phyloP scores from a whole-genome alignment of 208 protist species.

The Phytomonas sp. region DNA sequence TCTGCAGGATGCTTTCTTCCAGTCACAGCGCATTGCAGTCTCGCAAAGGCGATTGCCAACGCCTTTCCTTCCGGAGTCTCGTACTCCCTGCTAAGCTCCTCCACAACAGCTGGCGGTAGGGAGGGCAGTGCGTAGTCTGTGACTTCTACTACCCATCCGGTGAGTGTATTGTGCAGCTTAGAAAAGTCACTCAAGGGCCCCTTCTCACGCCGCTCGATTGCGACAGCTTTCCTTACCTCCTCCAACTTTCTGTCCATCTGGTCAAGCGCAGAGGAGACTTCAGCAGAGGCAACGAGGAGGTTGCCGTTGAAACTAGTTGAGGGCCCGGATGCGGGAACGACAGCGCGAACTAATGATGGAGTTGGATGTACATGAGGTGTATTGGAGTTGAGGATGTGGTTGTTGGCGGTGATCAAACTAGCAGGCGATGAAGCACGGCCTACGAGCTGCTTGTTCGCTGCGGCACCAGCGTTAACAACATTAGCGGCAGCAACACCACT shows the following conservation, averaged over 20 bases:
- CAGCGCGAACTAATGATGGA: not conserved
- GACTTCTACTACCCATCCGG: constrained; percentile 33
- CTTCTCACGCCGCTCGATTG: constrained; percentile 26
- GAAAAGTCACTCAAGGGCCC: constrained; percentile 56
- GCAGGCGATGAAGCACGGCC: not conserved
- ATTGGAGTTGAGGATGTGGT: not conserved
- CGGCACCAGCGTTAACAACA: not conserved
- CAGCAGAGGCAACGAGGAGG: constrained; percentile 10
- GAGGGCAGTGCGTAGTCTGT: constrained; percentile 7
- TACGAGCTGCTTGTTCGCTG: not conserved
- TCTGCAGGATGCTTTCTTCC: not conserved
- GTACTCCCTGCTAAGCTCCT: constrained; percentile 49
- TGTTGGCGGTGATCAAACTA: not conserved
- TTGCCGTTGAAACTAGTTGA: not conserved
- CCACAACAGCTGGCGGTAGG: constrained; percentile 26
- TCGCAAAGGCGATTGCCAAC: constrained; percentile 46
- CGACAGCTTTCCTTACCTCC: constrained; percentile 22
- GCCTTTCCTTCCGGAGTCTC: constrained; percentile 58
- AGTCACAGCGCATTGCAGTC: constrained; percentile 19
- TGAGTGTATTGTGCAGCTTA: constrained; percentile 35
- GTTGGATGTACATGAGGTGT: not conserved
- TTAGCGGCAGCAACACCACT: not conserved
- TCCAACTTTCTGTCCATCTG: constrained; percentile 37
- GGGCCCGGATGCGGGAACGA: not conserved
- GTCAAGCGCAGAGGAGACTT: constrained; percentile 24